Evolutionary conservation across 1,284 basidiomycete species (phyloP).

Genomic region (Melampsora occidentalis): DNA sequence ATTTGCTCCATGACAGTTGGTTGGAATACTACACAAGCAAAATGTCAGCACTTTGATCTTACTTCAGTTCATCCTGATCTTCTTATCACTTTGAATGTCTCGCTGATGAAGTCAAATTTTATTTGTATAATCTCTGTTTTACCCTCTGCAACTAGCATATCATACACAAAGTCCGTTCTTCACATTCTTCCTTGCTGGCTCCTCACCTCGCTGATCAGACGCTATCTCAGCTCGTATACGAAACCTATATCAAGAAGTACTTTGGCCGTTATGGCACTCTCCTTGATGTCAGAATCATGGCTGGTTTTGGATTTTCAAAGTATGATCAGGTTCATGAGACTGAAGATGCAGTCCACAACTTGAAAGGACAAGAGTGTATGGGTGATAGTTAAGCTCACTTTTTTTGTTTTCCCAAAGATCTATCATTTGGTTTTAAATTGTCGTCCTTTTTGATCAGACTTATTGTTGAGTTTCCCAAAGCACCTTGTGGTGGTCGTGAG

Average conservation of each 20-base stretch:
- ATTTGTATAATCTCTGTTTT: not conserved
- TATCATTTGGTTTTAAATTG: not conserved
- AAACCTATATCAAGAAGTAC: constrained; percentile 60
- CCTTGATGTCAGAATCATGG: constrained; percentile 88
- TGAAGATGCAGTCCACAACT: constrained; percentile 79
- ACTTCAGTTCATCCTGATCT: no score
- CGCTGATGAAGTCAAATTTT: no score
- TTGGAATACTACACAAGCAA: no score
- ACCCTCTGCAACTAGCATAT: not conserved
- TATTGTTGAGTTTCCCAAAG: constrained; percentile 86
- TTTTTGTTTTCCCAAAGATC: constrained; percentile 35
- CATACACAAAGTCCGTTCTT: not conserved
- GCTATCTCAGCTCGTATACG: constrained; percentile 27
- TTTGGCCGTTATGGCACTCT: constrained; percentile 82
- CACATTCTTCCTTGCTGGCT: not conserved
- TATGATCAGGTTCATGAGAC: constrained; percentile 65
- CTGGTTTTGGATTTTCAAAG: constrained; percentile 58
- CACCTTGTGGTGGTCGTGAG: constrained; percentile 76
- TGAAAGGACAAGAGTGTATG: constrained; percentile 82
- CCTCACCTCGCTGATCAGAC: not conserved
- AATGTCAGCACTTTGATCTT: no score
- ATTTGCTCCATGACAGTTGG: no score
- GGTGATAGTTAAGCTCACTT: constrained; percentile 68
- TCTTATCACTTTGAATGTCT: no score
- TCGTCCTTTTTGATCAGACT: constrained; percentile 61